Base-by-base conservation (phyloP, 164 flowering plant genomes). In the Brasenia schreberi region DNA sequence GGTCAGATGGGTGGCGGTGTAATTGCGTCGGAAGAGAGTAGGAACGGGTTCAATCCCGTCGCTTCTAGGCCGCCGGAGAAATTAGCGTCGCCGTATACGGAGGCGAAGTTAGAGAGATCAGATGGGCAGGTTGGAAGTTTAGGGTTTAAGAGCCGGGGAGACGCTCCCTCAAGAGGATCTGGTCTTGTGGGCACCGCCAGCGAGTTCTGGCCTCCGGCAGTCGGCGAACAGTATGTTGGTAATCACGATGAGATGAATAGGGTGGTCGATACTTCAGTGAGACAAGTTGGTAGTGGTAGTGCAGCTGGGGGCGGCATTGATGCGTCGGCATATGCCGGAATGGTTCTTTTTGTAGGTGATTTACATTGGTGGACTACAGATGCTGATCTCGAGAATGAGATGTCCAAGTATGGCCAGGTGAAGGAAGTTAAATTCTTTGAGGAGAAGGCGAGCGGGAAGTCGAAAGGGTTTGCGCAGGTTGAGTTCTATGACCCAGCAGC, bases 351-450 rank as follows among this genome's bases (percentile, higher is more conserved):
- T 76, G 92, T 92, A 10, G 96, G 98, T 4, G 92, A 92, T 68
- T 75, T 89, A 78, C 94, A 85, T 74, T 92, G 96, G 97, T 91
- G 97, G 97, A 91, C 96, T 6, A 91, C 97, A 0, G 97, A 91
- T 79, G 85, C 87, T 0, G 84, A 92, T 59, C 80, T 92, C 16
- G 98, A 92, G 78, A 69, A 69, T 0, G 92, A 86, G 75, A 77
- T 86, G 6, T 77, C 79, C 18, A 86, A 85, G 79, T 89, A 92
- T 77, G 98, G 98, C 39, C 61, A 58, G 3, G 90, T 89, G 78
- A 87, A 85, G 79, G 96, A 92, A 76, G 83, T 92, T 45, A 87
- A 83, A 68, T 89, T 92, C 71, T 89, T 74, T 62, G 94, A 89
- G 68, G 94, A 87, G 81, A 89, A 79, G 68, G 98, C 96, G 1